These are phyloP conservation scores for Cladosporium sp. DNA, from an alignment of 2,329 filamentous ascomycete genomes.

Conservation along the genomic window DNA sequence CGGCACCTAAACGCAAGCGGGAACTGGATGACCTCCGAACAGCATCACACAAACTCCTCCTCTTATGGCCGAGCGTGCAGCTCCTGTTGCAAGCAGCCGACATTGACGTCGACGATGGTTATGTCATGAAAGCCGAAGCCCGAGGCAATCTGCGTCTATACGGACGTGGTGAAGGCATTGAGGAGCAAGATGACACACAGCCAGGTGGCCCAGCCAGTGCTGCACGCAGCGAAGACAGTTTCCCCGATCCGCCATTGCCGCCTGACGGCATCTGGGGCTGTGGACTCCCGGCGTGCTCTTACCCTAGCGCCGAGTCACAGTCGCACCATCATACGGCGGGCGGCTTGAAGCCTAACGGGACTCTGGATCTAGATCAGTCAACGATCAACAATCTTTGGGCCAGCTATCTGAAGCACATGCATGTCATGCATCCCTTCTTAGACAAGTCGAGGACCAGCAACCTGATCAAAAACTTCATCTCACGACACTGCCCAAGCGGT, in stretches of 20 bases:
- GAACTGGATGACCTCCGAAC: conserved; percentile 88
- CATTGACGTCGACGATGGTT: conserved; percentile 34
- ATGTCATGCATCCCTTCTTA: conserved; percentile 65
- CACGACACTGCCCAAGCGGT: conserved; percentile 43
- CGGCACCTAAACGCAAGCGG: conserved; percentile 53
- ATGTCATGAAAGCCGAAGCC: conserved; percentile 40
- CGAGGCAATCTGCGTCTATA: conserved; percentile 38
- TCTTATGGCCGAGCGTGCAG: conserved; percentile 56
- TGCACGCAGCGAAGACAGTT: conserved; percentile 40
- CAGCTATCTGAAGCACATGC: conserved; percentile 61
- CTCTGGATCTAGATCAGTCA: conserved; percentile 54
- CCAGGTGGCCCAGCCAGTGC: conserved; percentile 40
- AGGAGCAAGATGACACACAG: conserved; percentile 37
- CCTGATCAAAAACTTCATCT: conserved; percentile 55
- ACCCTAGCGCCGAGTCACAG: conserved; percentile 33
- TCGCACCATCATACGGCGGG: conserved; percentile 41
- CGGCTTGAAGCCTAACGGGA: conserved; percentile 54
- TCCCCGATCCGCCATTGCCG: conserved; percentile 40
- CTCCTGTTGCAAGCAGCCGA: conserved; percentile 32
- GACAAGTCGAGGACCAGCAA: conserved; percentile 53
- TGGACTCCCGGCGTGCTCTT: conserved; percentile 26
- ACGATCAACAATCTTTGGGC: conserved; percentile 53
- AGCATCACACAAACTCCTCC: conserved; percentile 78
- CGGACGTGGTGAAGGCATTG: conserved; percentile 40
- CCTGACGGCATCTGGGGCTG: conserved; percentile 54